Base-by-base conservation (phyloP, 768 basidiomycete genomes). In the Hypholoma sublateritium region DNA sequence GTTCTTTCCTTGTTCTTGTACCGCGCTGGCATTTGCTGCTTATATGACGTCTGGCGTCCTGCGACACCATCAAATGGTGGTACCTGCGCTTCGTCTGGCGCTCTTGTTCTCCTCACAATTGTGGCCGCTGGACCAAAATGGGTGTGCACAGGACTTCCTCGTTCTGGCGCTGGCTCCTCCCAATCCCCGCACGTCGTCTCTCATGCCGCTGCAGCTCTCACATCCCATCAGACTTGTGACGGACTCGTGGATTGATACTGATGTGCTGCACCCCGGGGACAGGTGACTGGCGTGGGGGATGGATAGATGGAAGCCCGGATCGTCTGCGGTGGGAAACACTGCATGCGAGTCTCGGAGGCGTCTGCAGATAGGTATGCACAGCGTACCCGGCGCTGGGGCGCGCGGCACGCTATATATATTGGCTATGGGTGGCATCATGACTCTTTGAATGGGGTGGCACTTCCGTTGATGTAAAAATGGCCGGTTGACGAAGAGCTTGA, bases 181-280 rank as follows among this genome's bases (percentile, higher is more conserved):
- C 53, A 74, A 77, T 58, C 72, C 72, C 14, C 71, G 77, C 25
- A 68, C 69, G 13, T 80, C 78, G n/a, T 74, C 75, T 21, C 61
- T 85, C 28, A 37, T 75, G 22, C 73, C 70, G 5, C 55, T 75
- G 50, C 78, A 80, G 61, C 70, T 83, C 58, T 69, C 71, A 35
- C 78, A 80, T 61, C 76, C 80, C 2, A 80, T 87, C 61, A 78
- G 74, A 45, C 71, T 87, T 41, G 81, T 80, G 57, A 84, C 85
- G 32, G 82, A 86, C 58, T 64, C 79, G 19, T 83, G 80, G 73
- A 65, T 62, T 24, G 76, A 77, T 48, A 58, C 58, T 45, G 70
- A 70, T 54, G 57, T 58, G 25, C 52, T 69, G 50, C 76, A 77
- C 57, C 76, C 76, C 35, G 67, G 68, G 32, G 76, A 79, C 60